A percentile compares a stretch with the other conserved stretches of the same genome.
Evolutionary conservation across 441 rosid genomes (phyloP).

Genomic region (Adansonia rubrostipa): DNA sequence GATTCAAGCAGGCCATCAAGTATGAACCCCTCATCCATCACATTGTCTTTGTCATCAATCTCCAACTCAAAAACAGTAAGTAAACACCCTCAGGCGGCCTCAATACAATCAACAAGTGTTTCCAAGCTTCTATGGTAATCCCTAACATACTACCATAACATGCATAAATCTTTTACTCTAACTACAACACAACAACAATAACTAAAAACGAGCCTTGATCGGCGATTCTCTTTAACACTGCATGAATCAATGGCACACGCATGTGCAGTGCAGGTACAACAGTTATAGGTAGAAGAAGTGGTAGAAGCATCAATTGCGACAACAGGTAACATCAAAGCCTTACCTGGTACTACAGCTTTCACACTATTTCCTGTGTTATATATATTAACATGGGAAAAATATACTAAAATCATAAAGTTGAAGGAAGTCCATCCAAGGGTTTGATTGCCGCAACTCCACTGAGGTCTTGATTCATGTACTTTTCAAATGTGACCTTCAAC

Average conservation of each 20-base stretch:
- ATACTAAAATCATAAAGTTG: constrained; percentile 23
- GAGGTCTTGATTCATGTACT: constrained; percentile 56
- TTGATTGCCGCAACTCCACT: constrained; percentile 63
- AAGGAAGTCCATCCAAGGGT: constrained; percentile 67
- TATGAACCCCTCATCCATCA: no score
- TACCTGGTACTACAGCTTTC: not conserved
- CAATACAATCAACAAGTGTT: no score
- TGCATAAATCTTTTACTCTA: not conserved
- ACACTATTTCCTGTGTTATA: constrained; percentile 14
- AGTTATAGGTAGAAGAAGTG: not conserved
- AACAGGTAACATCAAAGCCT: not conserved
- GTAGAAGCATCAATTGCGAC: not conserved
- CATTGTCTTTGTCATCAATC: no score
- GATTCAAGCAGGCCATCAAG: no score
- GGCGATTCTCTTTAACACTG: not conserved
- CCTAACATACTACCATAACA: no score
- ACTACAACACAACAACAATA: not conserved
- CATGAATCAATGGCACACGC: not conserved
- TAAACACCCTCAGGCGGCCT: no score
- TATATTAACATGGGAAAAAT: constrained; percentile 22
- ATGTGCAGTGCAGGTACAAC: not conserved
- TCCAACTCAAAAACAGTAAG: no score
- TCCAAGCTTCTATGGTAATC: no score
- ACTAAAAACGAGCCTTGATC: not conserved
- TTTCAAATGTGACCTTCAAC: constrained; percentile 75